Evolutionary conservation across 495 filamentous ascomycete genomes (phyloP).

Genomic region (Neurospora africana): DNA sequence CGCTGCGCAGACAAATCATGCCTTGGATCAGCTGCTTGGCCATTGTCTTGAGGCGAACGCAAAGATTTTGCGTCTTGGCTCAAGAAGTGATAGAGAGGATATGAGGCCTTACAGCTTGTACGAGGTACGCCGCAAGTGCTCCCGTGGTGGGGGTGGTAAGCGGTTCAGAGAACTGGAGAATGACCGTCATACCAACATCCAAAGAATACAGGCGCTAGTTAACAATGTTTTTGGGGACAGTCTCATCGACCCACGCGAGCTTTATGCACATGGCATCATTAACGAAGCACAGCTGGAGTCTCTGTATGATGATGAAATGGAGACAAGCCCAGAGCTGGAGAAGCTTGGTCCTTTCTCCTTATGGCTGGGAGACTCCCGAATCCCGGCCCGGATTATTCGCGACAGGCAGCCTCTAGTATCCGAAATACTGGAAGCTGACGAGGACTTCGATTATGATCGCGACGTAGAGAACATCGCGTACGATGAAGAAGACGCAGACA

Average conservation of each 20-base stretch:
- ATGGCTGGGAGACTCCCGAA: conserved; percentile 51
- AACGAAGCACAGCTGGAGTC: conserved; percentile 49
- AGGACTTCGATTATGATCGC: conserved; percentile 28
- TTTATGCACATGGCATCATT: conserved; percentile 47
- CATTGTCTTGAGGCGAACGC: conserved; percentile 55
- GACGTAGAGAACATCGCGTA: conserved; percentile 29
- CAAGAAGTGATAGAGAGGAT: conserved; percentile 51
- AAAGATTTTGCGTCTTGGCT: conserved; percentile 69
- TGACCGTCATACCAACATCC: conserved; percentile 7
- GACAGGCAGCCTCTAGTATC: conserved; percentile 4
- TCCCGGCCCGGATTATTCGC: conserved; percentile 9
- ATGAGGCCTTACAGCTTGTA: conserved; percentile 58
- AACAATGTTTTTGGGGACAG: conserved; percentile 39
- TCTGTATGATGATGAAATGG: conserved; percentile 49
- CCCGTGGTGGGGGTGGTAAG: neutral
- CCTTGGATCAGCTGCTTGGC: conserved; percentile 72
- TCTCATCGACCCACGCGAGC: conserved; percentile 35
- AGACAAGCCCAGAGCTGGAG: conserved; percentile 23
- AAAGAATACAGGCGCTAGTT: conserved; percentile 34
- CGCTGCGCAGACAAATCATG: conserved; percentile 87
- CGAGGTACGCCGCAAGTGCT: conserved; percentile 38
- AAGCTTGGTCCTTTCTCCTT: conserved; percentile 39
- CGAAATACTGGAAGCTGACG: conserved; percentile 17
- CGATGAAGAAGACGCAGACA: conserved; percentile 28
- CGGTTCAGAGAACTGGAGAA: conserved; percentile 2